phyloP scores from a whole-genome alignment of 116 monocot species.

The Dioscorea cayenensis region DNA sequence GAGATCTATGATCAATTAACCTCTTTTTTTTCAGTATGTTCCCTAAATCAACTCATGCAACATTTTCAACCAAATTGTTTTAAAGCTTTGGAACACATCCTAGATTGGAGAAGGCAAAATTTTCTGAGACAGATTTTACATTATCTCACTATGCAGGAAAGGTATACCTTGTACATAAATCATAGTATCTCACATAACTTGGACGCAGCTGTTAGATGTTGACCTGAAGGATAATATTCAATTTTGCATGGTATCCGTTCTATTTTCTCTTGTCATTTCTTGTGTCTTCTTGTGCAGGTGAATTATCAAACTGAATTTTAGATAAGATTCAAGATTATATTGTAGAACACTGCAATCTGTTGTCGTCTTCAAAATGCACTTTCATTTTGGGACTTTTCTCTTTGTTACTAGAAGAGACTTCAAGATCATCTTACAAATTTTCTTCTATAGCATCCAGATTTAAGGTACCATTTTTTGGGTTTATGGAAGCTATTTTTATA shows the following conservation, averaged over 20 bases:
- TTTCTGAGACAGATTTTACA: constrained; percentile 83
- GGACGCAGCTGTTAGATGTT: background rate
- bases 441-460: constrained; percentile 95
- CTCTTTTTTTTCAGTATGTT: constrained; percentile 58
- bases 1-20: background rate
- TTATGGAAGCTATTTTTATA: background rate
- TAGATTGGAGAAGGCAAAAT: constrained; percentile 75
- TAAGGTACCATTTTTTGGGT: constrained; percentile 44
- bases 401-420: constrained; percentile 56
- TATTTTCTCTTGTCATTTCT: background rate
- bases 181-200: background rate
- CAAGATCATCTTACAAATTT: constrained; percentile 96
- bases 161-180: constrained; percentile 31
- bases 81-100: constrained; percentile 56
- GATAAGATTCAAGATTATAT: constrained; percentile 95
- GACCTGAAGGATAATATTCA: background rate
- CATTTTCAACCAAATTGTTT: constrained; percentile 79
- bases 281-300: constrained; percentile 42
- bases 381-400: constrained; percentile 84
- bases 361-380: constrained; percentile 70
- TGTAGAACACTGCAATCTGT: constrained; percentile 66
- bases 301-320: constrained; percentile 77
- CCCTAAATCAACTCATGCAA: constrained; percentile 84
- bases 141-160: constrained; percentile 96
- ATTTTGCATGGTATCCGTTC: no score